Evolutionary conservation across 2,329 filamentous ascomycete species (phyloP), one percentile per base, ranked within the genome.

Genomic region (Penicillium glabrum): DNA sequence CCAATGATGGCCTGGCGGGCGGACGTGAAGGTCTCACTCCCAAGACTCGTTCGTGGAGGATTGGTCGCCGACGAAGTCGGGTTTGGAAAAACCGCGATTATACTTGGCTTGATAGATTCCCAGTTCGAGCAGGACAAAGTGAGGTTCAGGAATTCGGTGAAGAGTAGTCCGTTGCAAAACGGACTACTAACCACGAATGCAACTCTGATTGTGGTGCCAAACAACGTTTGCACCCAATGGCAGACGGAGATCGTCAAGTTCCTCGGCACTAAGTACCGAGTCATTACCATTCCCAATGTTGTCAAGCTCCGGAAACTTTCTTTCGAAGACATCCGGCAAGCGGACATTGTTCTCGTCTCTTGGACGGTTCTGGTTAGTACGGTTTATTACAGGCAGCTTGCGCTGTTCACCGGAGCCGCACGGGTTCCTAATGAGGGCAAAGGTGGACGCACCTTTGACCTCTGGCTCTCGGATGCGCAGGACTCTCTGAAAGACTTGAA

Each of bases 81-180:
- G 0, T 89, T 86, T 65, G 87, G 87, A 0, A 89, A 90, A 64
- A 89, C 87, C 0, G 81, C 85, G 1, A 81, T 83, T 0, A 81
- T 80, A 2, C 75, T 89, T 13, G 85, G 79, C 1, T 45, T 41
- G 53, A 37, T 11, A 56, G 46, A 43, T 58, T 11, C 21, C 58
- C 9, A 43, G 47, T 21, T n/a, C 19, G 26, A 51, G 16, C n/a
- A 16, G n/a, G 35, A 51, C 16, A 44, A 33, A 33, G 29, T n/a
- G 26, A 47, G 46, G 4, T 47, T 11, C 11, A 21, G n/a, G 19
- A 7, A 23, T 14, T 14, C 8, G 37, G 37, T 41, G 19, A 41
- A 41, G 11, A 41, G 19, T 19, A 19, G 35, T 39, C 39, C 11
- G 9, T 39, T 19, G 35, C 35, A 39, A 50, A 5, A 48, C 33